Evolutionary conservation across 139 green algal species (phyloP).

Genomic region (Chlamydomonas incerta): DNA sequence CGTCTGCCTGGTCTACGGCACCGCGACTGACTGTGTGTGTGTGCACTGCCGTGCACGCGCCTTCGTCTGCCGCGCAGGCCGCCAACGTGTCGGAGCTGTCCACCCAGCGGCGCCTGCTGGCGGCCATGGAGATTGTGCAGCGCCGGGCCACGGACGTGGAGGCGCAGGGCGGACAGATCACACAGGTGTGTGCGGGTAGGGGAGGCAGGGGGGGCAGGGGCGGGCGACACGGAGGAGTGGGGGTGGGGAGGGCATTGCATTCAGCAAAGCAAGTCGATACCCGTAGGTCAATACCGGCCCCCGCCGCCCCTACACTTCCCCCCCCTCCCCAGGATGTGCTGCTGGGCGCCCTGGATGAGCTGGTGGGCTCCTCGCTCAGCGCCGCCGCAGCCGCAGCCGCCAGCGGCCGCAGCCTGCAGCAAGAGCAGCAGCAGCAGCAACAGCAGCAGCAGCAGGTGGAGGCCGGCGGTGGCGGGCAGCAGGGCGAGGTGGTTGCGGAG

Average conservation of each 20-base stretch:
- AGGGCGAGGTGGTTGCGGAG: not conserved
- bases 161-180: not conserved
- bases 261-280: no score
- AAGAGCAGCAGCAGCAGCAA: not conserved
- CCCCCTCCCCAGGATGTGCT: not conserved
- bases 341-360: not conserved
- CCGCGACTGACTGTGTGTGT: no score
- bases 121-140: conserved; percentile 1
- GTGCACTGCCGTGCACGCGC: no score
- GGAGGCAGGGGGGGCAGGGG: not conserved
- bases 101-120: not conserved
- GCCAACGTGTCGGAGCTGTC: conserved; percentile 13
- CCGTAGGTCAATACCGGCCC: no score
- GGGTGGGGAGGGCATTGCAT: no score
- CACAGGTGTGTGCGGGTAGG: not conserved
- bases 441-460: not conserved
- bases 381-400: not conserved
- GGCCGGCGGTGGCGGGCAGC: not conserved
- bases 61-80: conserved; percentile 1
- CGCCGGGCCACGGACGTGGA: not conserved
- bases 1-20: no score
- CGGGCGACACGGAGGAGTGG: no score
- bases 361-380: not conserved
- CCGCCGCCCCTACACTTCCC: not conserved
- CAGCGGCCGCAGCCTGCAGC: not conserved